Evolutionary conservation across 306 rosid genomes (phyloP), one percentile per base, ranked within the genome.

Genomic region (cucumber (Cucumis sativus)): DNA sequence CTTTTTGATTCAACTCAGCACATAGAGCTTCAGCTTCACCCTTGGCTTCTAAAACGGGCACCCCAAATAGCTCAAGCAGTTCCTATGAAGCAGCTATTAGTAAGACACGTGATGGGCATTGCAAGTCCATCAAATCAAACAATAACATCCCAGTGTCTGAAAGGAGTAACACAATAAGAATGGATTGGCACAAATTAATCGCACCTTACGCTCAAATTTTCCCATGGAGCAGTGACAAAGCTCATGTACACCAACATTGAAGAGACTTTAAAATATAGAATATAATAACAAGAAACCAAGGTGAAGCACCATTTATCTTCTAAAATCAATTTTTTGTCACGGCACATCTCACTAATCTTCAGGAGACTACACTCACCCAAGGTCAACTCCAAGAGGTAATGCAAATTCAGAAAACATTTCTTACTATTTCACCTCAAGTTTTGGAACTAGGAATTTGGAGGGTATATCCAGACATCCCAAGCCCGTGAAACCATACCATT

Each of bases 1-100:
- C 99, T 84, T 88, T 95, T 7, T 76, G 56, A 65, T 92, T 80
- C 84, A 95, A 84, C 81, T 92, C 97, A 18, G 91, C 96, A 55
- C 99, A 95, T 49, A 92, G 85, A 76, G 96, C 97, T 85, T 95
- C 96, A 21, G 99, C 99, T 84, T 92, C 99, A 78, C 99, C 99
- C 80, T 88, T 95, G 75, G 97, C 97, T 75, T 83, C 86, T 64
- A 92, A 63, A 68, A 92, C 88, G 74, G 99, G 99, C 87, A 92
- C 86, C 82, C 97, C 99, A 75, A 95, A 90, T 61, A 95, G 84
- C 88, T 90, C 85, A 64, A 88, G 84, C 35, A 92, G 93, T 80
- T 92, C 97, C 97, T 95, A 82, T 82, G 45, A 75, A 74, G 57
- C 18, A 81, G 79, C 37, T 77, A 72, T 59, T 71, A 8, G 74